Evolutionary conservation across 148 eudicot species (phyloP).

Genomic region (Silene latifolia): DNA sequence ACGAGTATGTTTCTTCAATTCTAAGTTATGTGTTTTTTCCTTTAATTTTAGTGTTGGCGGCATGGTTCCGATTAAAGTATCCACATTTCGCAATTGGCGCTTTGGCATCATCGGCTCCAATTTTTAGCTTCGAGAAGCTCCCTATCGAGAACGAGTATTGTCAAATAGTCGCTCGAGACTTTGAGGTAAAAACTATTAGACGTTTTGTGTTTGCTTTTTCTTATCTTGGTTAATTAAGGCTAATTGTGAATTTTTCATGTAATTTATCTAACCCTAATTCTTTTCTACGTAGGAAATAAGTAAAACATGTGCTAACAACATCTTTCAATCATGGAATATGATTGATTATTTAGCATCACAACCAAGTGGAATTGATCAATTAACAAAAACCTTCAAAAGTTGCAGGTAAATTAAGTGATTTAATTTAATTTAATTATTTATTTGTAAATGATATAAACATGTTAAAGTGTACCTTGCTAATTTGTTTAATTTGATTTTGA

Average conservation of each 20-base stretch:
- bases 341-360: not conserved
- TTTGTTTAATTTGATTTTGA: too few species aligned
- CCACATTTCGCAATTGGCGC: constrained; percentile 7
- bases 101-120: constrained; percentile 6
- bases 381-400: not conserved
- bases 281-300: not conserved
- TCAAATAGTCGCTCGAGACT: not conserved
- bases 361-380: not conserved
- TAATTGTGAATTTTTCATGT: not conserved
- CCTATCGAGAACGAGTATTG: not conserved
- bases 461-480: not conserved
- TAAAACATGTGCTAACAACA: not conserved
- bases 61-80: constrained; percentile 12
- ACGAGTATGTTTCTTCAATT: too few species aligned
- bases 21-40: too few species aligned
- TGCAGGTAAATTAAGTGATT: not conserved
- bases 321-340: not conserved
- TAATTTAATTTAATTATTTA: too few species aligned
- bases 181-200: not conserved
- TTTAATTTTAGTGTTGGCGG: constrained; percentile 4
- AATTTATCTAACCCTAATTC: not conserved
- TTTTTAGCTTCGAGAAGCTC: not conserved
- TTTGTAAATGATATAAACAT: too few species aligned
- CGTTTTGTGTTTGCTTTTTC: not conserved
- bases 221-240: not conserved